Percentiles rank a stretch among this genome's conserved stretches.
These are phyloP conservation scores for Claviceps sp. DNA, from an alignment of 2,329 filamentous ascomycete species.

Conservation along the genomic window DNA sequence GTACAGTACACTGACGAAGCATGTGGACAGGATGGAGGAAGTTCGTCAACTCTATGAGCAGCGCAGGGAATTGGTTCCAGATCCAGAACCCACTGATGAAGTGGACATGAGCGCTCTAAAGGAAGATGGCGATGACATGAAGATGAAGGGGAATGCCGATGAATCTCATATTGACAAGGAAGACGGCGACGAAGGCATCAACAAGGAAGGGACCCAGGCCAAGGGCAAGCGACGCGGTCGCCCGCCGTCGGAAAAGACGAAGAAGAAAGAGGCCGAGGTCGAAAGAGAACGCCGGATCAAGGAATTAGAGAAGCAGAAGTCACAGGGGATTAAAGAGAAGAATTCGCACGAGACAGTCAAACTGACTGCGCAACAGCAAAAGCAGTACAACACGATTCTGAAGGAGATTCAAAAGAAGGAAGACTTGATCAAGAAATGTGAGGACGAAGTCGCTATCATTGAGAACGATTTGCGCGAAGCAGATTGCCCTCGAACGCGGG, in stretches of 20 bases:
- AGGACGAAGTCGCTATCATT: constrained; percentile 71
- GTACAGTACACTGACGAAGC: background rate
- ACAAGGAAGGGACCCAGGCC: constrained; percentile 53
- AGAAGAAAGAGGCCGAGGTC: constrained; percentile 50
- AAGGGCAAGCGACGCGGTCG: constrained; percentile 44
- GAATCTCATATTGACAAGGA: constrained; percentile 43
- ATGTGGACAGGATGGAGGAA: constrained; percentile 47
- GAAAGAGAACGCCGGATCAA: constrained; percentile 56
- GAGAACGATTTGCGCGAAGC: constrained; percentile 91
- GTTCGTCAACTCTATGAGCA: constrained; percentile 58
- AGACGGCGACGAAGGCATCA: constrained; percentile 52
- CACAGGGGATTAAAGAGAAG: constrained; percentile 33
- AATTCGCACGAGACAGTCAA: constrained; percentile 53
- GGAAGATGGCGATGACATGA: constrained; percentile 43
- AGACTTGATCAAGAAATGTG: constrained; percentile 63
- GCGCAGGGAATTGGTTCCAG: constrained; percentile 57
- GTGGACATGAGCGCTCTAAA: constrained; percentile 31
- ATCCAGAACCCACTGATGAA: constrained; percentile 55
- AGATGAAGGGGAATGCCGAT: constrained; percentile 45
- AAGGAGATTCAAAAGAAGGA: constrained; percentile 86
- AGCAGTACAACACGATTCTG: constrained; percentile 75
- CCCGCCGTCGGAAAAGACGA: constrained; percentile 47
- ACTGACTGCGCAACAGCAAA: constrained; percentile 59
- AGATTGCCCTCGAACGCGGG: constrained; percentile 78
- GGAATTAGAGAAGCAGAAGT: constrained; percentile 51